phyloP scores from a whole-genome alignment of 2,329 filamentous ascomycete species.

The Diaporthe amygdali region DNA sequence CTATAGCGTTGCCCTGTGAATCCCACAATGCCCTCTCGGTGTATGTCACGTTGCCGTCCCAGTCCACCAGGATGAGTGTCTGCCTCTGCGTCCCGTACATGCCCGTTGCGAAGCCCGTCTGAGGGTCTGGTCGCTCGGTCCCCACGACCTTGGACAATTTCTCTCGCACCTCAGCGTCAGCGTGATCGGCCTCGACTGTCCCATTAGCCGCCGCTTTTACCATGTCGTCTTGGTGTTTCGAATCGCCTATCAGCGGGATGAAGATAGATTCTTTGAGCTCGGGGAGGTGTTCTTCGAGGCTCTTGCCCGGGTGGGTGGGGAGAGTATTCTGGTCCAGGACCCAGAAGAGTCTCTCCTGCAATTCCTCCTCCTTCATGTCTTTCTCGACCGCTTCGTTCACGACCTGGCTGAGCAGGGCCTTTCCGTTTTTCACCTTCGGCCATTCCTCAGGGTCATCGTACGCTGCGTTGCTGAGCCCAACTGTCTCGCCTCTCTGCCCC shows the following conservation, averaged over 20 bases:
- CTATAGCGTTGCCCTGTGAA: constrained; percentile 58
- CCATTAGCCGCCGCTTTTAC: constrained; percentile 41
- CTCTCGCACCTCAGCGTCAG: constrained; percentile 40
- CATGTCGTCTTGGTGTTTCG: constrained; percentile 51
- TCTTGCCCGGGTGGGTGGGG: constrained; percentile 47
- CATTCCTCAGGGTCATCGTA: constrained; percentile 60
- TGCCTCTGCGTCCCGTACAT: constrained; percentile 71
- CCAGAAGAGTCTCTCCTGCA: constrained; percentile 57
- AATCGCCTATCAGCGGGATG: constrained; percentile 61
- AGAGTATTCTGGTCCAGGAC: constrained; percentile 64
- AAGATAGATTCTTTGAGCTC: constrained; percentile 66
- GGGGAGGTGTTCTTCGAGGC: constrained; percentile 59
- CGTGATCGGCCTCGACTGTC: constrained; percentile 39
- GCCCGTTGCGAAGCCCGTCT: constrained; percentile 57
- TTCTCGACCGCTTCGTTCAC: constrained; percentile 46
- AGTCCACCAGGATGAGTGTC: constrained; percentile 66
- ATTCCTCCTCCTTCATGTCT: constrained; percentile 47
- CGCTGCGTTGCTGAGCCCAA: constrained; percentile 67
- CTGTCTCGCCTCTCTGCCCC: constrained; percentile 54
- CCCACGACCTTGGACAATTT: constrained; percentile 34
- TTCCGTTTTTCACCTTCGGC: constrained; percentile 66
- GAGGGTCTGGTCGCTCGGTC: constrained; percentile 39
- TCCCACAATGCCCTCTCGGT: constrained; percentile 67
- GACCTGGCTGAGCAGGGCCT: constrained; percentile 47
- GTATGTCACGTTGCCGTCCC: constrained; percentile 66